Conservation (phyloP, 371 early-diverging fungal genomes). For the Capillidium heterosporum region DNA sequence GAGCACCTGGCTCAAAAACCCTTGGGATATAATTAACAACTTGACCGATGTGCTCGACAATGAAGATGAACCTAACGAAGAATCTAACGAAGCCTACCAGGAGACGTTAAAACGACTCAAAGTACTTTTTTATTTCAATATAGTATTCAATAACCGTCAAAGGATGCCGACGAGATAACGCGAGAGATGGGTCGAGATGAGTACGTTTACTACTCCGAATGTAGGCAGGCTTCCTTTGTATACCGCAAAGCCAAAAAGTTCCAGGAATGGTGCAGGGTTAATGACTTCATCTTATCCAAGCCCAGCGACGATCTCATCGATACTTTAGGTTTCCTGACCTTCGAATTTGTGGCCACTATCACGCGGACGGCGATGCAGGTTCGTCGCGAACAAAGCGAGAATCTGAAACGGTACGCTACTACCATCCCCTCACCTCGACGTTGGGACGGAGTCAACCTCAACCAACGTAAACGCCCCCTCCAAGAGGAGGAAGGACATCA, state of each 20-base stretch:
- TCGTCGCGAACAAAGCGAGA: conserved; percentile 33
- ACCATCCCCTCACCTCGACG: neutral
- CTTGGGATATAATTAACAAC: conserved; percentile 74
- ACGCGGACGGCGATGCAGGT: conserved; percentile 75
- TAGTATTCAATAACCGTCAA: neutral
- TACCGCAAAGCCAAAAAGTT: conserved; percentile 89
- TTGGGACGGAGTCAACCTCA: conserved; percentile 1
- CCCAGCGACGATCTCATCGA: conserved; percentile 92
- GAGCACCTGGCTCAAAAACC: conserved; percentile 37
- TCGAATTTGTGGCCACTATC: conserved; percentile 85
- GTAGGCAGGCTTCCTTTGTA: conserved; percentile 93
- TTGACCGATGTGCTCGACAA: conserved; percentile 57
- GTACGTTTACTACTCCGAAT: conserved; percentile 96
- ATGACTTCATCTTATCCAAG: conserved; percentile 63
- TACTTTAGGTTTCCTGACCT: conserved; percentile 88
- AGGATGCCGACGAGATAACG: conserved; percentile 81
- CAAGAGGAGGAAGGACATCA: neutral
- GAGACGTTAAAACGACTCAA: conserved; percentile 61
- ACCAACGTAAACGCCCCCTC: neutral
- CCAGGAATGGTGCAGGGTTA: conserved; percentile 89
- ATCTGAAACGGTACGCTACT: conserved; percentile 3
- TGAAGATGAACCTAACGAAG: conserved; percentile 67
- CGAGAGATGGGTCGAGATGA: conserved; percentile 93
- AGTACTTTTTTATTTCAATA: conserved; percentile 7
- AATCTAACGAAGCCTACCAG: conserved; percentile 68